Conservation (phyloP, 495 filamentous ascomycete species). For the Tuber borchii region DNA sequence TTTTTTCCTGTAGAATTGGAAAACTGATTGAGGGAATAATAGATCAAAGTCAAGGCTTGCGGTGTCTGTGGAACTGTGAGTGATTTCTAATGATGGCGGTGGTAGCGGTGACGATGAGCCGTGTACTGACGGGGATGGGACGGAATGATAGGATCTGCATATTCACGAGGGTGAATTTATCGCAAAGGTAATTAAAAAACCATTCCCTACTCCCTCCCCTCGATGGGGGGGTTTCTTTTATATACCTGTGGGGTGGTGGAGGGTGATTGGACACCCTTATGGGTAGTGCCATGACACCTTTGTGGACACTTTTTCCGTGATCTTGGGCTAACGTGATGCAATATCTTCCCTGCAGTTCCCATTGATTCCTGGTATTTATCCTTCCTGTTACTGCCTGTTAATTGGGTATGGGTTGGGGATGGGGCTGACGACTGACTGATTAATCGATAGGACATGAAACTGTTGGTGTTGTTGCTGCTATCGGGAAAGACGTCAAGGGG, state of each 20-base stretch:
- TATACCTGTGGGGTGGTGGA: conserved; percentile 1
- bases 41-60: conserved; percentile 59
- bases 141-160: conserved; percentile 45
- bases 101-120: background rate
- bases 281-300: conserved; percentile 25
- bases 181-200: conserved; percentile 48
- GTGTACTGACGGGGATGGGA: conserved; percentile 18
- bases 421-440: conserved; percentile 39
- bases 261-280: conserved; percentile 26
- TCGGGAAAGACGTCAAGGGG: conserved; percentile 53
- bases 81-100: conserved; percentile 6
- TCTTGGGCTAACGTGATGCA: conserved; percentile 18
- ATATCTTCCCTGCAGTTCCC: conserved; percentile 47
- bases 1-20: conserved; percentile 1
- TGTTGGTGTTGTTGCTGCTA: conserved; percentile 51
- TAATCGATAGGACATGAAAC: conserved; percentile 51
- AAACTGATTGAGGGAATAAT: conserved; percentile 10
- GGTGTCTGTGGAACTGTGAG: conserved; percentile 62
- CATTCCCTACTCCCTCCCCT: background rate
- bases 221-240: conserved; percentile 3
- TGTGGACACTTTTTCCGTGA: conserved; percentile 25
- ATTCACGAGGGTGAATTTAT: conserved; percentile 62
- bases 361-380: conserved; percentile 49
- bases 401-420: background rate
- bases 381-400: background rate